phyloP scores from a whole-genome alignment of 1,284 basidiomycete genomes.

The Phylloporus sp. region DNA sequence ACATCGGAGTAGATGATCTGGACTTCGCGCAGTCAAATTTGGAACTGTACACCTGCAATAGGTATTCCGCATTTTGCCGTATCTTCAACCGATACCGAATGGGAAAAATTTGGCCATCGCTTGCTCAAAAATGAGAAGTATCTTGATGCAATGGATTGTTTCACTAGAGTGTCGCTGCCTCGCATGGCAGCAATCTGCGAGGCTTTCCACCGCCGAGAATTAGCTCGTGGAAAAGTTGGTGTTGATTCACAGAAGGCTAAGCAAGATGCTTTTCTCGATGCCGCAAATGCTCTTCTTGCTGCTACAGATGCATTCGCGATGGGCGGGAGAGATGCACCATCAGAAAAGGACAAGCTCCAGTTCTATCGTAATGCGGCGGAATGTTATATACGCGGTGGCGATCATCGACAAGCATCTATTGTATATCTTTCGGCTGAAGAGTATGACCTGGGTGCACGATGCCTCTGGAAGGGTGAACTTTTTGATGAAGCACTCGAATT shows the following conservation, averaged over 20 bases:
- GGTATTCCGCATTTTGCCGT: slow-evolving; percentile 58
- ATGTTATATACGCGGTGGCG: slow-evolving; percentile 55
- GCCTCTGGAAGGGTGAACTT: slow-evolving; percentile 56
- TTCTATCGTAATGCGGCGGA: slow-evolving; percentile 62
- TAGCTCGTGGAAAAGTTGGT: slow-evolving; percentile 43
- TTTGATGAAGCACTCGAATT: slow-evolving; percentile 65
- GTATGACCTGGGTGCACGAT: slow-evolving; percentile 53
- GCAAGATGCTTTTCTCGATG: slow-evolving; percentile 51
- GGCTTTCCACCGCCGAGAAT: slow-evolving; percentile 54
- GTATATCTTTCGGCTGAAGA: slow-evolving; percentile 53
- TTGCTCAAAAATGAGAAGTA: slow-evolving; percentile 67
- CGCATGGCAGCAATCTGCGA: slow-evolving; percentile 56
- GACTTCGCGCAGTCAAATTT: slow-evolving; percentile 51
- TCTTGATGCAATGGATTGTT: slow-evolving; percentile 68
- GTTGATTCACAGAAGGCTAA: slow-evolving; percentile 31
- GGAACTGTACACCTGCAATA: slow-evolving; percentile 51
- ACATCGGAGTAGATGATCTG: slow-evolving; percentile 56
- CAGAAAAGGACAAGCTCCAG: slow-evolving; percentile 37
- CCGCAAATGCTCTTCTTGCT: slow-evolving; percentile 42
- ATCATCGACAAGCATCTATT: slow-evolving; percentile 54
- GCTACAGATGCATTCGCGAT: slow-evolving; percentile 59
- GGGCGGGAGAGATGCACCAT: slow-evolving; percentile 46
- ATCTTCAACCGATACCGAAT: slow-evolving; percentile 58
- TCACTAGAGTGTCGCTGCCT: slow-evolving; percentile 56
- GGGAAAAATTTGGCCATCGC: slow-evolving; percentile 58